Evolutionary conservation across 2,329 filamentous ascomycete species (phyloP), one percentile per base, ranked within the genome.

Genomic region (Monosporascus ibericus): DNA sequence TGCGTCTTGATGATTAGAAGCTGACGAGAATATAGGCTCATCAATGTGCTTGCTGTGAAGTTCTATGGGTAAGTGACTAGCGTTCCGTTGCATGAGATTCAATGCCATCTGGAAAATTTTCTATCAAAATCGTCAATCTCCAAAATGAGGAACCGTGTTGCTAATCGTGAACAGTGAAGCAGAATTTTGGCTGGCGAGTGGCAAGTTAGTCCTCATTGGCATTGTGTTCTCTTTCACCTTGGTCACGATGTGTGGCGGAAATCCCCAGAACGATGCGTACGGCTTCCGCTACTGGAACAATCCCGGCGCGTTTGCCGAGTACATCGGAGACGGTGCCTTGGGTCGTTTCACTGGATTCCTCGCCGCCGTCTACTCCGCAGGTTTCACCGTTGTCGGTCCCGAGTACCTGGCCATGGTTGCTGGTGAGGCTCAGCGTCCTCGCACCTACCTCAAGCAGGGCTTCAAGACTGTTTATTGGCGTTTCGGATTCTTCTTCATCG

Each of bases 171-270:
- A 84, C 60, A 85, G 86, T 57, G 85, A 88, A 65, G 80, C 85
- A 11, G 88, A 92, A 63, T 92, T 92, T 61, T 85, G 79, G 78
- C 72, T 84, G 3, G 78, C 80, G 2, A 71, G 70, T 39, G 82
- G 83, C 57, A 88, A 88, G 65, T 75, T 88, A 36, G 66, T 88
- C 22, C 74, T 88, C 47, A 86, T 87, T 59, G 72, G 85, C 54
- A 81, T 84, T 14, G 73, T 89, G 50, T 85, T 90, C 66, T 70
- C 76, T 62, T 91, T 87, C 69, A 91, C 88, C n/a, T 87, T 92
- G 63, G 77, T 92, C 60, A 85, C 83, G 48, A 90, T 91, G 85
- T 74, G 90, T 7, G 88, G 88, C 37, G 88, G 86, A 30, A 92
- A 92, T 59, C 88, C 88, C 0, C 65, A 82, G 6, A 72, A 81